These are phyloP conservation scores for Monilinia polystroma DNA, from an alignment of 2,329 filamentous ascomycete species.

Conservation along the genomic window DNA sequence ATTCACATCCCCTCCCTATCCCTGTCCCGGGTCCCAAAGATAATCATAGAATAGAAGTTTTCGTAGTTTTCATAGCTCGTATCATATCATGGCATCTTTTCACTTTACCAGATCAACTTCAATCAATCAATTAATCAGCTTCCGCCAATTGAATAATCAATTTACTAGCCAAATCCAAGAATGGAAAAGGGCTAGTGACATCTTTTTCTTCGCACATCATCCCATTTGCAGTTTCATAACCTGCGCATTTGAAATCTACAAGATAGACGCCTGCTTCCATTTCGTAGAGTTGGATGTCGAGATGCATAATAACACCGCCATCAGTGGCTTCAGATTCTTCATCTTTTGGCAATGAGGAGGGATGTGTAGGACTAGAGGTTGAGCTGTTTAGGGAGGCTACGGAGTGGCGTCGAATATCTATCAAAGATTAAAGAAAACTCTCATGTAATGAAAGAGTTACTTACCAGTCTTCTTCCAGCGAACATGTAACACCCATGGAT, in stretches of 20 bases:
- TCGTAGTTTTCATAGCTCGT: conserved; percentile 1
- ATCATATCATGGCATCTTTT: neutral
- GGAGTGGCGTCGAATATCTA: conserved; percentile 46
- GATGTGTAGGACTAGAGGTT: conserved; percentile 35
- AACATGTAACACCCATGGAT: conserved; percentile 92
- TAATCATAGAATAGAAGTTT: neutral
- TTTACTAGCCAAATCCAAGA: conserved; percentile 87
- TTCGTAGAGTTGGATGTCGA: conserved; percentile 94
- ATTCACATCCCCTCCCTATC: neutral
- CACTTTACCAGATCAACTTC: neutral
- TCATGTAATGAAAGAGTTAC: conserved; percentile 52
- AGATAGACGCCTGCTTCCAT: conserved; percentile 92
- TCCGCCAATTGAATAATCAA: conserved; percentile 92
- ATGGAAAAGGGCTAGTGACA: conserved; percentile 91
- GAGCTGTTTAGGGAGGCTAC: conserved; percentile 40
- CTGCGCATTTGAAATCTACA: conserved; percentile 97
- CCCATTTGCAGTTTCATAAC: conserved; percentile 80
- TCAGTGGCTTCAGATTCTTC: conserved; percentile 32
- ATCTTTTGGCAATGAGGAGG: conserved; percentile 22
- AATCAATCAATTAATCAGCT: conserved; percentile 53
- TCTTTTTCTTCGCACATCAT: conserved; percentile 85
- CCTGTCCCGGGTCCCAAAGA: neutral
- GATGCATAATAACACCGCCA: conserved; percentile 72
- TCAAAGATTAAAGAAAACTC: conserved; percentile 49
- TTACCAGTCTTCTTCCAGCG: conserved; percentile 83